A percentile compares a stretch with the other conserved stretches of the same genome.
These are phyloP conservation scores for Podospora didyma DNA, from an alignment of 495 filamentous ascomycete species.

Conservation along the genomic window DNA sequence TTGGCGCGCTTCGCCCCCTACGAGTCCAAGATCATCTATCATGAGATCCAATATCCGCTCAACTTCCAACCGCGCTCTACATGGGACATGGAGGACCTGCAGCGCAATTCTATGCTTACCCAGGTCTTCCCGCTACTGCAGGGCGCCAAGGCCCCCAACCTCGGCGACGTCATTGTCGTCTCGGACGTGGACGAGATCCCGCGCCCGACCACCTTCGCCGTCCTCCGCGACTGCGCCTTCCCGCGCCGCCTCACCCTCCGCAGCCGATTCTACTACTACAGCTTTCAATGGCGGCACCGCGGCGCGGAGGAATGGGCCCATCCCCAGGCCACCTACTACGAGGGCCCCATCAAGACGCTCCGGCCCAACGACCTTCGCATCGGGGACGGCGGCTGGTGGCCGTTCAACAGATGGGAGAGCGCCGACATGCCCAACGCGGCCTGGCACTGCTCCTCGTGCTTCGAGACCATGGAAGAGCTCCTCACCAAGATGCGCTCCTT, in stretches of 20 bases:
- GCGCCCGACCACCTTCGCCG: conserved; percentile 39
- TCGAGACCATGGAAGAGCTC: conserved; percentile 46
- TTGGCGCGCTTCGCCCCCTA: conserved; percentile 37
- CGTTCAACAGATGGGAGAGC: conserved; percentile 29
- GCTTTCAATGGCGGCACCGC: conserved; percentile 50
- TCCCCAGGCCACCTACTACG: conserved; percentile 53
- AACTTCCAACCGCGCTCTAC: conserved; percentile 29
- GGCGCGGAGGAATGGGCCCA: conserved; percentile 51
- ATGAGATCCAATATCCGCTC: conserved; percentile 42
- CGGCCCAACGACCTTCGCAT: conserved; percentile 46
- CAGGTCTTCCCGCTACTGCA: conserved; percentile 43
- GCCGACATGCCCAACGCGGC: conserved; percentile 42
- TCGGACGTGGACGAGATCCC: conserved; percentile 53
- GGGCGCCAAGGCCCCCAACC: conserved; percentile 24
- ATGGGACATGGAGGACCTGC: conserved; percentile 49
- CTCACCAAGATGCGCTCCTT: conserved; percentile 50
- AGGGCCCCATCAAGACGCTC: conserved; percentile 41
- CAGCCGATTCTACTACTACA: conserved; percentile 53
- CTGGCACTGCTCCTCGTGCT: conserved; percentile 56
- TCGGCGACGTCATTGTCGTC: conserved; percentile 42
- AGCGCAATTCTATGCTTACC: conserved; percentile 48
- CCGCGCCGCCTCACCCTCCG: conserved; percentile 50
- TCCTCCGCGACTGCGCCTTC: conserved; percentile 47
- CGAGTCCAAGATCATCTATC: conserved; percentile 51
- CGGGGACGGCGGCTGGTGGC: conserved; percentile 33